Percentiles rank a stretch among this genome's conserved stretches.
Conservation (phyloP, 2,329 filamentous ascomycete species). For the Trichothecium roseum region DNA sequence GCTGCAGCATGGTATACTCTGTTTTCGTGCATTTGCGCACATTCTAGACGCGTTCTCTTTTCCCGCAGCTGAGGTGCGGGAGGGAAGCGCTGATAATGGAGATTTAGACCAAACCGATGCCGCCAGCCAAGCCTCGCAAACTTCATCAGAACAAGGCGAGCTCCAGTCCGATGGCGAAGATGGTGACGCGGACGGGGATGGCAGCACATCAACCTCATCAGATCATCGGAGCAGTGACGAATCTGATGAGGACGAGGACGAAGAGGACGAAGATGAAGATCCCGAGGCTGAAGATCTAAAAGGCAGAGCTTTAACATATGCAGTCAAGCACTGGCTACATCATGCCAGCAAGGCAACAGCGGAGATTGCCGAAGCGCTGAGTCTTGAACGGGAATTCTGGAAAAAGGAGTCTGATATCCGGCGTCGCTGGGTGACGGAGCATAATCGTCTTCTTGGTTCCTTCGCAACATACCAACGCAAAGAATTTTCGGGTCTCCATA, state of each 20-base stretch:
- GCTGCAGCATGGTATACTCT: conserved; percentile 30
- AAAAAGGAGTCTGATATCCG: conserved; percentile 21
- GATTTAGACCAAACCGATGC: no score
- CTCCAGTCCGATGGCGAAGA: no score
- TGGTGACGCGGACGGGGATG: no score
- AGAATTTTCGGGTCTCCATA: conserved; percentile 23
- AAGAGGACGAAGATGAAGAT: conserved; percentile 11
- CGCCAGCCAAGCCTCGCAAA: no score
- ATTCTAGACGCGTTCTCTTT: conserved; percentile 22
- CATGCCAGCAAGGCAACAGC: conserved; percentile 29
- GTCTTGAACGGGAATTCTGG: conserved; percentile 28
- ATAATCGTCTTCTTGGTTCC: conserved; percentile 17
- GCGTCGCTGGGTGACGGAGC: conserved; percentile 25
- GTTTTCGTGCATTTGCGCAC: conserved; percentile 25
- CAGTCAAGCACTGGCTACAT: conserved; percentile 29
- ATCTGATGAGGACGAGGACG: conserved; percentile 9
- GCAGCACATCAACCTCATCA: not conserved
- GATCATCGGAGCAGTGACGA: conserved; percentile 7
- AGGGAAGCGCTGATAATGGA: conserved; percentile 1
- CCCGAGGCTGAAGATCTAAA: conserved; percentile 16
- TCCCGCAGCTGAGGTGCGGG: conserved; percentile 4
- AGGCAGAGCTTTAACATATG: conserved; percentile 20
- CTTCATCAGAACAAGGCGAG: no score
- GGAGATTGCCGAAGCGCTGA: conserved; percentile 29
- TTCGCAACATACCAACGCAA: conserved; percentile 18